These are phyloP conservation scores for Gynostemma pentaphyllum DNA, from an alignment of 306 rosid genomes.

Conservation along the genomic window DNA sequence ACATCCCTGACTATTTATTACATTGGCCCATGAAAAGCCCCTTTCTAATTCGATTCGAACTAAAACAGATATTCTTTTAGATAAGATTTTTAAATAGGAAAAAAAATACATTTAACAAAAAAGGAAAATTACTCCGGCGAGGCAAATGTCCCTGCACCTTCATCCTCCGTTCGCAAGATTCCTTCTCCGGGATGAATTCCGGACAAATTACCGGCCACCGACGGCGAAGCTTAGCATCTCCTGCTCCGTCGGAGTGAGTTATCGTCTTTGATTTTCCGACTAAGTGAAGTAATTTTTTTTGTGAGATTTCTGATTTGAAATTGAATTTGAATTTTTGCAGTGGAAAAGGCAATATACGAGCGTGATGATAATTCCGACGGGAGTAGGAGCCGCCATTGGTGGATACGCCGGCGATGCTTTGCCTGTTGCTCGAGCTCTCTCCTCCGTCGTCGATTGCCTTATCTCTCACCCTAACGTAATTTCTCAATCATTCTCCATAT, in stretches of 20 bases:
- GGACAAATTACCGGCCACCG: conserved; percentile 11
- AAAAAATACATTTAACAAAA: too few relatives aligned
- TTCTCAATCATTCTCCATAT: neutral
- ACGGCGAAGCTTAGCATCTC: conserved; percentile 14
- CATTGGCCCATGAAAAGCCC: too few relatives aligned
- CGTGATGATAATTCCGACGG: conserved; percentile 79
- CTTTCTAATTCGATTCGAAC: too few relatives aligned
- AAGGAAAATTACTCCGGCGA: too few relatives aligned
- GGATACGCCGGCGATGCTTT: conserved; percentile 84
- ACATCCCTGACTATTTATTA: too few relatives aligned
- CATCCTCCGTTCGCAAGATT: conserved; percentile 19
- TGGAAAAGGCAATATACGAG: conserved; percentile 63
- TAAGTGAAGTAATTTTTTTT: too few relatives aligned
- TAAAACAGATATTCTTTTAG: too few relatives aligned
- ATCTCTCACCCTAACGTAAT: conserved; percentile 73
- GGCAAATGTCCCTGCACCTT: conserved; percentile 38
- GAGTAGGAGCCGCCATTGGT: conserved; percentile 77
- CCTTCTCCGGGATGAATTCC: neutral
- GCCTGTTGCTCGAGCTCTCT: conserved; percentile 75
- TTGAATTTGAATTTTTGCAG: conserved; percentile 31
- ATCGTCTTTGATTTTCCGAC: neutral
- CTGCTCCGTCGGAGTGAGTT: conserved; percentile 40
- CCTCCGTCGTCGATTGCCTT: conserved; percentile 75
- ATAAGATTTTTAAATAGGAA: too few relatives aligned
- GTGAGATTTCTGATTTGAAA: too few relatives aligned